Evolutionary conservation across 2,329 filamentous ascomycete species (phyloP).

Genomic region (Arthroderma sp.): DNA sequence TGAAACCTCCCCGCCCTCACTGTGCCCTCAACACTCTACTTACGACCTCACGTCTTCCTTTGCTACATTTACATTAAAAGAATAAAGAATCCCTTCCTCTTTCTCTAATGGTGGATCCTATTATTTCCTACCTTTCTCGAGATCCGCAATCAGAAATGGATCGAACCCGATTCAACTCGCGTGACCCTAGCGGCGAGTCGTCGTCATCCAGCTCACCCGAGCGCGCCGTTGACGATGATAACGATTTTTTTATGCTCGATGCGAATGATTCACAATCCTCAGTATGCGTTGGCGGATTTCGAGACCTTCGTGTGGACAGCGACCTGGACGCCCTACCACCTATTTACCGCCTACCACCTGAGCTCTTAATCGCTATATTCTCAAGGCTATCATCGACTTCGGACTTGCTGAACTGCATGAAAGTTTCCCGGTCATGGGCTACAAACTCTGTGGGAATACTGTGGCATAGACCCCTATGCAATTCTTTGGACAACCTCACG

Average conservation of each 20-base stretch:
- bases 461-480: conserved; percentile 89
- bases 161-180: conserved; percentile 10
- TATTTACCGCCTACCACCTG: conserved; percentile 74
- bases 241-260: conserved; percentile 75
- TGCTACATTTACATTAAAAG: no score
- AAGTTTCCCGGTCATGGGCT: conserved; percentile 90
- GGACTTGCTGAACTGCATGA: conserved; percentile 78
- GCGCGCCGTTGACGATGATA: conserved; percentile 65
- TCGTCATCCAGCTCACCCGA: conserved; percentile 18
- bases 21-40: no score
- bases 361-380: conserved; percentile 90
- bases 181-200: conserved; percentile 30
- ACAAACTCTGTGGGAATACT: conserved; percentile 82
- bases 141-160: no score
- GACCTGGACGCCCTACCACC: conserved; percentile 35
- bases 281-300: conserved; percentile 64
- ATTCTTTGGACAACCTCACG: conserved; percentile 67
- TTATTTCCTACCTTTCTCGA: no score
- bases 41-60: no score
- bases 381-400: conserved; percentile 60
- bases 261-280: conserved; percentile 87
- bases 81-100: no score
- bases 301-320: conserved; percentile 57
- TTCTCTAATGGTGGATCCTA: no score
- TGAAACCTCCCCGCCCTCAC: no score